These are phyloP conservation scores for Marasmius tenuissimus DNA, from an alignment of 1,284 basidiomycete species.

Conservation along the genomic window DNA sequence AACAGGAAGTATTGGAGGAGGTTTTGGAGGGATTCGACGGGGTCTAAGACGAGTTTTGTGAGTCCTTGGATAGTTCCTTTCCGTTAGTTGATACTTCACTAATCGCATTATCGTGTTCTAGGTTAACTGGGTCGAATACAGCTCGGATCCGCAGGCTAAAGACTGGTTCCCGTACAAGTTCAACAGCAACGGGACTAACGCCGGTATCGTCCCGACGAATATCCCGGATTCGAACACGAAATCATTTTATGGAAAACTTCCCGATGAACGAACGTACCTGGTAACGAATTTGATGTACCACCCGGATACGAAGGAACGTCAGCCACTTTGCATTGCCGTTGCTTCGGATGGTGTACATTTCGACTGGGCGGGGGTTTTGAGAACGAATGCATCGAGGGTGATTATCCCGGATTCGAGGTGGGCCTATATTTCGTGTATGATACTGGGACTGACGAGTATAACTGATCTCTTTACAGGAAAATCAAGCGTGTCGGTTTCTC, in stretches of 20 bases:
- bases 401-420: slow-evolving; percentile 3
- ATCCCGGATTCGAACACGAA: slow-evolving; percentile 9
- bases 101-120: not conserved
- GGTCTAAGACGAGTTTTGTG: slow-evolving; percentile 1
- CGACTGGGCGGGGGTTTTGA: slow-evolving; percentile 5
- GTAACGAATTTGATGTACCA: slow-evolving; percentile 4
- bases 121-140: slow-evolving; percentile 7
- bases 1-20: not conserved
- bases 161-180: slow-evolving; percentile 6
- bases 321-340: slow-evolving; percentile 4
- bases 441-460: no score
- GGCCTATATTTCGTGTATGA: no score
- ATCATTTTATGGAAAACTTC: slow-evolving; percentile 4
- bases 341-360: slow-evolving; percentile 8
- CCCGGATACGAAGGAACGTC: slow-evolving; percentile 1
- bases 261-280: slow-evolving; percentile 2
- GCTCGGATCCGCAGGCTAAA: not conserved
- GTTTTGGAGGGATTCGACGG: slow-evolving; percentile 6
- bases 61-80: not conserved
- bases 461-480: not conserved
- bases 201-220: not conserved
- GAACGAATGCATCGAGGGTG: slow-evolving; percentile 3
- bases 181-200: not conserved
- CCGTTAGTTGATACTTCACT: not conserved
- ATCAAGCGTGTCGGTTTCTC: slow-evolving; percentile 2